Percentiles rank a stretch among this genome's conserved stretches.
phyloP scores from a whole-genome alignment of 805 yeast genomes.

The Barnettozyma pratensis region DNA sequence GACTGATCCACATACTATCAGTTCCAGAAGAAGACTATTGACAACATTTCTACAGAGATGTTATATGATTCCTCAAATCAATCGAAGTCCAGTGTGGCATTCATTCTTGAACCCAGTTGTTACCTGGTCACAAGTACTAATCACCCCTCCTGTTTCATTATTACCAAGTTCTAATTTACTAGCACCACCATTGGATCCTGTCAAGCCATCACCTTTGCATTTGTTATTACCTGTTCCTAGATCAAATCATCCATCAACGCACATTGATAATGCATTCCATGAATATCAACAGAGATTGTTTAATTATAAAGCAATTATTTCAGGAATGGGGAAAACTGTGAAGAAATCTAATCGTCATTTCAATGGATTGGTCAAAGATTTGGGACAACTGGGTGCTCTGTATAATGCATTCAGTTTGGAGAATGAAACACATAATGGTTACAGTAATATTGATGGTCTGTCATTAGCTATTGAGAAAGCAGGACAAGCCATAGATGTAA shows the following conservation, averaged over 20 bases:
- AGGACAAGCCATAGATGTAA: conserved; percentile 81
- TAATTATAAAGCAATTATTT: conserved; percentile 21
- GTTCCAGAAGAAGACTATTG: conserved; percentile 70
- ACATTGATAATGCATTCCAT: conserved; percentile 15
- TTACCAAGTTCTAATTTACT: conserved; percentile 49
- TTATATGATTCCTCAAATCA: conserved; percentile 47
- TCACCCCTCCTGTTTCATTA: conserved; percentile 47
- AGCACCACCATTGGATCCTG: conserved; percentile 60
- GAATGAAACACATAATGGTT: conserved; percentile 17
- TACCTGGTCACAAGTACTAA: conserved; percentile 73
- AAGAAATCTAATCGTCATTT: conserved; percentile 31
- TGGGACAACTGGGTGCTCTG: conserved; percentile 73
- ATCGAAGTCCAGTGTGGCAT: conserved; percentile 57
- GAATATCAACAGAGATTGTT: conserved; percentile 25
- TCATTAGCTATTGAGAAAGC: conserved; percentile 69
- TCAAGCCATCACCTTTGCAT: conserved; percentile 53
- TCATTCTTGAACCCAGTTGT: conserved; percentile 83
- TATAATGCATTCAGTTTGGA: conserved; percentile 58
- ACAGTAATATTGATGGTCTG: conserved; percentile 19
- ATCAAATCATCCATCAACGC: conserved; percentile 29
- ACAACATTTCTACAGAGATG: conserved; percentile 78
- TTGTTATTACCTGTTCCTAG: conserved; percentile 55
- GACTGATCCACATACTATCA: conserved; percentile 43
- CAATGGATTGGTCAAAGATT: conserved; percentile 55
- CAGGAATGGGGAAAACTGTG: conserved; percentile 16